A percentile compares a stretch with the other conserved stretches of the same genome.
Evolutionary conservation across 2,329 filamentous ascomycete genomes (phyloP).

Genomic region (Fusarium sp.): DNA sequence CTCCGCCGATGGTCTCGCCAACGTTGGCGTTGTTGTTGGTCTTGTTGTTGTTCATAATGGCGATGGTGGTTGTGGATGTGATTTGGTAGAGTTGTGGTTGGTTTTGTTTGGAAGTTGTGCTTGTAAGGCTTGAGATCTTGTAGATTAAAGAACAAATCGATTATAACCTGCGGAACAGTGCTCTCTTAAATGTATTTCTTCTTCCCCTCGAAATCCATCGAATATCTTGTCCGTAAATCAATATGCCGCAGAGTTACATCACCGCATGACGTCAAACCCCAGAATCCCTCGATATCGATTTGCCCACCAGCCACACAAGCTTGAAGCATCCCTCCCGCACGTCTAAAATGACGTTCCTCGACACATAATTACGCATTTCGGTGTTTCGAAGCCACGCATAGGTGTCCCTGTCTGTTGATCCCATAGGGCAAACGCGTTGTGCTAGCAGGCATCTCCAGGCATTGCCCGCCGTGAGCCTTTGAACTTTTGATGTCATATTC

Average conservation of each 20-base stretch:
- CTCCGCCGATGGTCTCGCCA: conserved; percentile 54
- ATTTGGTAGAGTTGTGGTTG: conserved; percentile 1
- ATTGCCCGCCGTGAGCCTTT: conserved; percentile 16
- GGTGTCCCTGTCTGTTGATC: conserved; percentile 19
- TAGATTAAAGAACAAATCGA: background rate
- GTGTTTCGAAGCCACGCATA: conserved; percentile 18
- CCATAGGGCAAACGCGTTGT: conserved; percentile 24
- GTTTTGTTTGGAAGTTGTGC: conserved; percentile 2
- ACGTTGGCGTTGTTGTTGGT: conserved; percentile 50
- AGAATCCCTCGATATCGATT: conserved; percentile 24
- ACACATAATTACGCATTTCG: conserved; percentile 40
- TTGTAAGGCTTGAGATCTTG: conserved; percentile 13
- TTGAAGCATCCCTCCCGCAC: conserved; percentile 18
- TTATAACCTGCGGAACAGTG: background rate
- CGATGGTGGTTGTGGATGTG: conserved; percentile 9
- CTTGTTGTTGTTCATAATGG: conserved; percentile 45
- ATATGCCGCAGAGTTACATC: conserved; percentile 18
- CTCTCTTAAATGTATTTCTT: conserved; percentile 23
- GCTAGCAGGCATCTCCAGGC: conserved; percentile 31
- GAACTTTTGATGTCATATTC: conserved; percentile 38
- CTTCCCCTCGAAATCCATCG: conserved; percentile 9
- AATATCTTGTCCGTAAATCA: conserved; percentile 32
- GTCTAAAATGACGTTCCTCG: conserved; percentile 45
- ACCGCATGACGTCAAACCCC: conserved; percentile 45
- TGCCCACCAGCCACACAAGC: conserved; percentile 32